Evolutionary conservation across 2,329 filamentous ascomycete species (phyloP), one percentile per base, ranked within the genome.

Genomic region (Fusarium mundagurra): DNA sequence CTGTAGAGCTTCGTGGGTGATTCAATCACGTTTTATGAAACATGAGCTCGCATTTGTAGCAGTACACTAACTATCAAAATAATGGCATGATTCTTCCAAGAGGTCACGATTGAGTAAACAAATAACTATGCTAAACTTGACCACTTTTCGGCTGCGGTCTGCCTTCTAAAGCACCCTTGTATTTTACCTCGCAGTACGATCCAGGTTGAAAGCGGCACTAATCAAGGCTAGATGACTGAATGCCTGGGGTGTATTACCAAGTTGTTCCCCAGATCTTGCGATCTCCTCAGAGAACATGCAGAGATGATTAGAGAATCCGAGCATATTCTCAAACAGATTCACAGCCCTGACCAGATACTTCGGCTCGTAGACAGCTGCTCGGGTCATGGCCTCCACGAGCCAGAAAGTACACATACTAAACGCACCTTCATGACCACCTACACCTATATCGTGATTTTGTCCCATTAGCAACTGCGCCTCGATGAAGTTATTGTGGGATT

Each of bases 371-470:
- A 86, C 84, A 74, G 88, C 84, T 73, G 92, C 92, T 38, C 93
- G 87, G 36, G 92, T 93, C 83, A 95, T 87, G 31, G 93, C 92
- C 82, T 95, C 93, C 18, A 95, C 92, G 1, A 94, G 88, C 93
- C 93, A 95, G 80, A 95, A 95, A 1, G 92, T 95, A 79, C 92
- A 94, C 92, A 95, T 94, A 78, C 88, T 91, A 79, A 95, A 95
- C 27, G 92, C 92, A 29, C 93, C 93, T 82, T 95, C 93, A 59
- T 88, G 86, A 24, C 93, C 93, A 43, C 92, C 92, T 14, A 95
- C 92, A 36, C 92, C 92, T 92, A 73, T 47, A 65, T 31, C 33
- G 53, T 22, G 17, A 47, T 48, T 50, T 38, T 38, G 10, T 18
- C 29, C 24, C 20, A 47, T 77, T 45, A 77, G 64, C 36, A 29